phyloP scores from a whole-genome alignment of 257 asterid species.

The Mitragyna speciosa region DNA sequence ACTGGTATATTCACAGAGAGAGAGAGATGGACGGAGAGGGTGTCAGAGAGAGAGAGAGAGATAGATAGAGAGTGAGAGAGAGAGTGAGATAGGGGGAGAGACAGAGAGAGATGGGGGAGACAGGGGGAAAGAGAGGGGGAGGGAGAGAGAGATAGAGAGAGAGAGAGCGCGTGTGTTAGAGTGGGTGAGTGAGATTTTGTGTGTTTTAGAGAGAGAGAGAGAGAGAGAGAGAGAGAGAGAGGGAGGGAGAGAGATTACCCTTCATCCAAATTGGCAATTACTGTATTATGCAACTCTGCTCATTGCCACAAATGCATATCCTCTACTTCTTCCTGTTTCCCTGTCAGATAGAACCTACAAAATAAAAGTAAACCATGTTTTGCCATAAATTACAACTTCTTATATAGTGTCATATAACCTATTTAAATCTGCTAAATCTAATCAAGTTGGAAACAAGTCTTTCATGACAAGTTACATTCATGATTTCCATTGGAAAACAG shows the following conservation, averaged over 20 bases:
- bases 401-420: neutral
- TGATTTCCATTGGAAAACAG: neutral
- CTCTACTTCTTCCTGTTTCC: constrained; percentile 84
- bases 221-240: neutral
- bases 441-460: neutral
- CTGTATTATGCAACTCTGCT: constrained; percentile 60
- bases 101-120: too few relatives aligned
- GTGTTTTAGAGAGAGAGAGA: too few relatives aligned
- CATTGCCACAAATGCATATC: constrained; percentile 95
- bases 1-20: neutral
- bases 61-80: too few relatives aligned
- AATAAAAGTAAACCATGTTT: neutral
- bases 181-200: too few relatives aligned
- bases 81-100: too few relatives aligned
- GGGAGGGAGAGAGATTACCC: constrained; percentile 40
- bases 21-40: too few relatives aligned
- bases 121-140: too few relatives aligned
- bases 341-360: constrained; percentile 82
- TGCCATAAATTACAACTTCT: neutral
- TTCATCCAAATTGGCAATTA: constrained; percentile 76
- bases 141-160: too few relatives aligned
- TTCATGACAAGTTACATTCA: neutral
- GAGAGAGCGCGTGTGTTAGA: too few relatives aligned
- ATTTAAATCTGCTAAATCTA: neutral
- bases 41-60: too few relatives aligned